These are phyloP conservation scores for Cardiospermum halicacabum DNA, from an alignment of 345 rosid genomes.

Conservation along the genomic window DNA sequence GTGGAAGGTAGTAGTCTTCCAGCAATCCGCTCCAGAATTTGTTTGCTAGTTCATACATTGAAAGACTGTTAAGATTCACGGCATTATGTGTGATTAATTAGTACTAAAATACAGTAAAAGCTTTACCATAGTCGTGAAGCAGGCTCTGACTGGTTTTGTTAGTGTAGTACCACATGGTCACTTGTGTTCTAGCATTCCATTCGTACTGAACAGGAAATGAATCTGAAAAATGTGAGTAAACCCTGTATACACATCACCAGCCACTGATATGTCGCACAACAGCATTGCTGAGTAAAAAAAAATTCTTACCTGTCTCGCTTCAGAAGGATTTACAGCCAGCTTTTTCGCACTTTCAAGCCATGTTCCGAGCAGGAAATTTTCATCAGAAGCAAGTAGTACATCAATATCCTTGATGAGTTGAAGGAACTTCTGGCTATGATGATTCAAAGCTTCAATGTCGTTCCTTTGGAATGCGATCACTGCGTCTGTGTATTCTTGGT, in stretches of 20 bases:
- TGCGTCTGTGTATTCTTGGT: conserved; percentile 67
- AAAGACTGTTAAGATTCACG: neutral
- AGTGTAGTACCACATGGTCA: conserved; percentile 95
- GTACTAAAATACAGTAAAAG: conserved; percentile 1
- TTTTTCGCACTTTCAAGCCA: conserved; percentile 88
- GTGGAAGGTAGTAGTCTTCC: conserved; percentile 61
- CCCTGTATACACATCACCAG: neutral
- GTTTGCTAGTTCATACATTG: conserved; percentile 47
- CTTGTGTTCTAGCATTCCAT: conserved; percentile 92
- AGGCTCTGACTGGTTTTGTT: conserved; percentile 63
- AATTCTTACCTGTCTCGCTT: conserved; percentile 70
- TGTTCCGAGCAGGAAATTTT: conserved; percentile 79
- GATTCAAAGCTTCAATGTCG: conserved; percentile 43
- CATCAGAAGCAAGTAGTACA: conserved; percentile 71
- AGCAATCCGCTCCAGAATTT: conserved; percentile 89
- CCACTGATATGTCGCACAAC: no score
- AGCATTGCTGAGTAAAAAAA: no score
- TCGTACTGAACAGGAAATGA: conserved; percentile 52
- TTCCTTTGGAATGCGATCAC: conserved; percentile 47
- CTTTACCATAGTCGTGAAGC: conserved; percentile 87
- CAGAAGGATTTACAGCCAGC: conserved; percentile 49
- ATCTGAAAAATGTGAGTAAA: neutral
- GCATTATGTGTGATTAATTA: neutral
- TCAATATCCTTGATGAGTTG: conserved; percentile 73
- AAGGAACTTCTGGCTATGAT: conserved; percentile 45